Percentiles rank a stretch among this genome's conserved stretches.
phyloP scores from a whole-genome alignment of 371 early-diverging fungal species.

The Mucor circinelloides region DNA sequence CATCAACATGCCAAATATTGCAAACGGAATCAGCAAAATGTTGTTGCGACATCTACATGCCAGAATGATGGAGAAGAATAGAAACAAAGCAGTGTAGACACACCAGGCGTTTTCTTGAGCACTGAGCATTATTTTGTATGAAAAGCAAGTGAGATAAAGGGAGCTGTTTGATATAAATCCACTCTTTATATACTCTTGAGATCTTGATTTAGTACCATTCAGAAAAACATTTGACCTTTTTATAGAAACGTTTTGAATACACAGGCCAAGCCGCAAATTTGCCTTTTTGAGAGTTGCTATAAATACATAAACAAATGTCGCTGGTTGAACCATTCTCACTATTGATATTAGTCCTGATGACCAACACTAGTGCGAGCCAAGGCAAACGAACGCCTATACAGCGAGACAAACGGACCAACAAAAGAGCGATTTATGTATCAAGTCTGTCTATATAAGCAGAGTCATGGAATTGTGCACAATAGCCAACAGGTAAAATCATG shows the following conservation, averaged over 20 bases:
- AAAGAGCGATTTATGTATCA: too few relatives aligned
- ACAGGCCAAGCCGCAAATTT: slow-evolving; percentile 16
- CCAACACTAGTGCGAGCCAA: too few relatives aligned
- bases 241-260: not conserved
- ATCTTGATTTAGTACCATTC: not conserved
- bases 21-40: slow-evolving; percentile 33
- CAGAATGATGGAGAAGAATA: slow-evolving; percentile 15
- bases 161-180: not conserved
- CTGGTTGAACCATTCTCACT: too few relatives aligned
- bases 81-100: slow-evolving; percentile 30
- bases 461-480: too few relatives aligned
- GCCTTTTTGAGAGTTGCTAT: slow-evolving; percentile 4
- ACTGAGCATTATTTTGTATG: slow-evolving; percentile 19
- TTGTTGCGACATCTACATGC: slow-evolving; percentile 25
- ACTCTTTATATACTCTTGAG: not conserved
- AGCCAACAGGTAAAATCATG: too few relatives aligned
- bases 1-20: slow-evolving; percentile 14
- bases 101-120: slow-evolving; percentile 36
- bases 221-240: not conserved
- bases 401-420: too few relatives aligned
- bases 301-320: slow-evolving; percentile 1
- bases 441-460: too few relatives aligned
- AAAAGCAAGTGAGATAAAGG: not conserved
- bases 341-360: too few relatives aligned
- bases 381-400: too few relatives aligned